These are phyloP conservation scores for Yamadazyma triangularis DNA, from an alignment of 1,139 yeast species.

Conservation along the genomic window DNA sequence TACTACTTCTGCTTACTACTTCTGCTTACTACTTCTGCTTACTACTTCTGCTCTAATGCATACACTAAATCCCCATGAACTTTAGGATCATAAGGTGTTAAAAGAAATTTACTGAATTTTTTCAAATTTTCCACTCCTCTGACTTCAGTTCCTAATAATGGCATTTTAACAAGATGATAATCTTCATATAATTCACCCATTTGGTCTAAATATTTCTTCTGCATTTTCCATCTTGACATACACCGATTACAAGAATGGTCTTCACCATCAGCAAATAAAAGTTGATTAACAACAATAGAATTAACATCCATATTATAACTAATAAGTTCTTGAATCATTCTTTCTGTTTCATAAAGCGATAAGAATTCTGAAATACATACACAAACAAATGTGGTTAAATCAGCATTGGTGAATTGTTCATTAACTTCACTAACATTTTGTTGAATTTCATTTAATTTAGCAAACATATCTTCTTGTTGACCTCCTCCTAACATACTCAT, in stretches of 20 bases:
- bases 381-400: constrained; percentile 91
- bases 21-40: no score
- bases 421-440: constrained; percentile 83
- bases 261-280: constrained; percentile 76
- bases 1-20: no score
- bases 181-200: constrained; percentile 92
- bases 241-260: constrained; percentile 74
- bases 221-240: constrained; percentile 92
- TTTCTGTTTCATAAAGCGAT: constrained; percentile 92
- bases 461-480: constrained; percentile 74
- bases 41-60: constrained; percentile 58
- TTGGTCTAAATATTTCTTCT: constrained; percentile 88
- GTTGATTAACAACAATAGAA: constrained; percentile 91
- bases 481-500: constrained; percentile 70
- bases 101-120: constrained; percentile 65
- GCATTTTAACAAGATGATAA: constrained; percentile 92
- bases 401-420: constrained; percentile 93
- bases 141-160: constrained; percentile 88
- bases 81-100: constrained; percentile 68
- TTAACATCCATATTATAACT: constrained; percentile 95
- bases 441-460: constrained; percentile 79
- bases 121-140: constrained; percentile 84
- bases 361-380: constrained; percentile 96
- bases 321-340: constrained; percentile 93
- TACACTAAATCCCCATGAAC: constrained; percentile 56